Conservation (phyloP, 2,329 filamentous ascomycete species). For the Ambrosiella beaveri region DNA sequence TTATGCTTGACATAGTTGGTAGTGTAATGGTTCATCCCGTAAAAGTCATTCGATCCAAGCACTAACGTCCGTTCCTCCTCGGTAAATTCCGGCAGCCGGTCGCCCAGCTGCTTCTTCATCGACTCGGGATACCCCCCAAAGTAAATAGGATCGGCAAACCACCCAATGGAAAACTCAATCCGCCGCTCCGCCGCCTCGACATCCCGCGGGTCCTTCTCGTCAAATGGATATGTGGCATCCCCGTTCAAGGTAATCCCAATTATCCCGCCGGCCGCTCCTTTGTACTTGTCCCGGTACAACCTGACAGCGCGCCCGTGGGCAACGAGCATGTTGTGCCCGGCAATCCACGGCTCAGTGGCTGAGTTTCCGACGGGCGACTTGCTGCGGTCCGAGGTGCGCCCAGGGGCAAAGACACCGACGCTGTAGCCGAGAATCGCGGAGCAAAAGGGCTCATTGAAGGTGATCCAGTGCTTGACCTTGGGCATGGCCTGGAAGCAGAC, state of each 20-base stretch:
- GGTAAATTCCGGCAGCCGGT: slow-evolving; percentile 59
- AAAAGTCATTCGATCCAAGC: slow-evolving; percentile 78
- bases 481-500: slow-evolving; percentile 57
- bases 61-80: slow-evolving; percentile 56
- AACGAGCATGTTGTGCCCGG: slow-evolving; percentile 62
- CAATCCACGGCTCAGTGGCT: slow-evolving; percentile 63
- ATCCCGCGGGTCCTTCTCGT: slow-evolving; percentile 56
- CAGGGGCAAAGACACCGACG: slow-evolving; percentile 62
- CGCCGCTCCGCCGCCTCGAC: slow-evolving; percentile 63
- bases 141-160: slow-evolving; percentile 82
- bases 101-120: slow-evolving; percentile 66
- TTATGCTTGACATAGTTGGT: slow-evolving; percentile 72
- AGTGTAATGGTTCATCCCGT: slow-evolving; percentile 89
- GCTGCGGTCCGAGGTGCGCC: slow-evolving; percentile 58
- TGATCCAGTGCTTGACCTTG: slow-evolving; percentile 76
- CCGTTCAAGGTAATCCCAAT: slow-evolving; percentile 83
- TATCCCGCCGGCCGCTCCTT: slow-evolving; percentile 46
- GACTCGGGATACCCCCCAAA: slow-evolving; percentile 67
- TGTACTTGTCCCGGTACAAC: slow-evolving; percentile 69
- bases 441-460: slow-evolving; percentile 83
- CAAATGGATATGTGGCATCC: slow-evolving; percentile 70
- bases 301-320: slow-evolving; percentile 70
- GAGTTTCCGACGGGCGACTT: slow-evolving; percentile 58
- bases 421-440: slow-evolving; percentile 66
- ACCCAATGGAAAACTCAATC: slow-evolving; percentile 72